Evolutionary conservation across 768 basidiomycete species (phyloP).

Genomic region (Amanita fuliginea): DNA sequence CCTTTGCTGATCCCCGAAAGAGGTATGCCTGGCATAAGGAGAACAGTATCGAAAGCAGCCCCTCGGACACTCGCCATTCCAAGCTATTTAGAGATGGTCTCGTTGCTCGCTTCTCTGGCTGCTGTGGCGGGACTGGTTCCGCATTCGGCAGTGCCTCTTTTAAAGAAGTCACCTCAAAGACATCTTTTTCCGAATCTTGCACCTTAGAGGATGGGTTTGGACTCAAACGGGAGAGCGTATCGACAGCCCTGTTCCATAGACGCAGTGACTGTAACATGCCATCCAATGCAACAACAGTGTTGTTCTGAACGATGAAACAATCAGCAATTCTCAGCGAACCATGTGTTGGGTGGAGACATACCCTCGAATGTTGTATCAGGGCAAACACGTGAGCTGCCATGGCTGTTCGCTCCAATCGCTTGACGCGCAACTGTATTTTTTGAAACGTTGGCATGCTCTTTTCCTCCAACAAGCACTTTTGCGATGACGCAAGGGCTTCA

Average conservation of each 20-base stretch:
- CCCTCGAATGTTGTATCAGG: conserved; percentile 57
- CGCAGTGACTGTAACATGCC: conserved; percentile 61
- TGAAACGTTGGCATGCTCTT: conserved; percentile 39
- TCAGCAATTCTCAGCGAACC: neutral
- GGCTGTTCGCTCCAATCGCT: conserved; percentile 56
- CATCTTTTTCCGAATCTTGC: conserved; percentile 34
- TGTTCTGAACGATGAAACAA: conserved; percentile 32
- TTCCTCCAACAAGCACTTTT: conserved; percentile 28
- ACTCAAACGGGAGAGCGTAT: conserved; percentile 51
- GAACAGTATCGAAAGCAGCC: conserved; percentile 56
- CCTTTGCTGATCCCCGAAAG: conserved; percentile 68
- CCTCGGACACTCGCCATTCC: conserved; percentile 71
- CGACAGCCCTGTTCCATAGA: conserved; percentile 72
- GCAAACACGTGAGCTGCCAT: conserved; percentile 62
- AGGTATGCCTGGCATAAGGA: conserved; percentile 55
- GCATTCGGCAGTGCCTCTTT: conserved; percentile 29
- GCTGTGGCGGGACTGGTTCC: conserved; percentile 10
- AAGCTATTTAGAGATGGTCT: conserved; percentile 18
- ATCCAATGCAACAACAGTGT: conserved; percentile 43
- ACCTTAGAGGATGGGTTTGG: conserved; percentile 13
- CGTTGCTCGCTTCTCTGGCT: conserved; percentile 12
- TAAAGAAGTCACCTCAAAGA: conserved; percentile 41
- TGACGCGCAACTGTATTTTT: conserved; percentile 48
- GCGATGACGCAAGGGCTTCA: conserved; percentile 45
- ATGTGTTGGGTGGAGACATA: conserved; percentile 17